phyloP scores from a whole-genome alignment of 2,329 filamentous ascomycete species.

The Calonectria montana region DNA sequence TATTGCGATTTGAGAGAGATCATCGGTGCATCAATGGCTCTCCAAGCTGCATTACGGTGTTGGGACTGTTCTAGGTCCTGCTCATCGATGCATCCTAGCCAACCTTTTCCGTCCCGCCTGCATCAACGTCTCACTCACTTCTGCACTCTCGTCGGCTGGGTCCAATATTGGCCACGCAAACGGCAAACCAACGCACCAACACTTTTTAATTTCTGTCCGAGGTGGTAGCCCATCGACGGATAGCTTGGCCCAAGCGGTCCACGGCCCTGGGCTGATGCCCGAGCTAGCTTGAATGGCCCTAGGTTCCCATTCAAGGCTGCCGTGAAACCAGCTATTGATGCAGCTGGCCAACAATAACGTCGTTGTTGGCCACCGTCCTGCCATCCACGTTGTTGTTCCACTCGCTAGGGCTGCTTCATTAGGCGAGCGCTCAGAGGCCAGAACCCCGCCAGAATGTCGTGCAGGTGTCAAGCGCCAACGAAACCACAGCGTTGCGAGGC shows the following conservation, averaged over 20 bases:
- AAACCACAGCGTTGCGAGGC: background rate
- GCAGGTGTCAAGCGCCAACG: constrained; percentile 14
- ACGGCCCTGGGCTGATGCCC: constrained; percentile 17
- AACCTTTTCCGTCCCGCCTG: background rate
- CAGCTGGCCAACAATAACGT: constrained; percentile 28
- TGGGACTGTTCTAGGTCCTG: constrained; percentile 3
- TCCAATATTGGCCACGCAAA: background rate
- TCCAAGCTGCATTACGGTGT: constrained; percentile 4
- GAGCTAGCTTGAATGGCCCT: constrained; percentile 22
- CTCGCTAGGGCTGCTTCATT: background rate
- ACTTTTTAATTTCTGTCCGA: constrained; percentile 26
- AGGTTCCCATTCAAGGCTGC: constrained; percentile 25
- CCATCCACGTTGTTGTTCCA: constrained; percentile 2
- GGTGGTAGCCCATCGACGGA: constrained; percentile 19
- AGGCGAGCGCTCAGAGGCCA: background rate
- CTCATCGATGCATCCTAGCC: background rate
- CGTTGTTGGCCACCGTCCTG: constrained; percentile 10
- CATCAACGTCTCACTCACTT: background rate
- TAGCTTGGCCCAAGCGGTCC: constrained; percentile 36
- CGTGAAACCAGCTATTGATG: constrained; percentile 25
- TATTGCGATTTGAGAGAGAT: constrained; percentile 3
- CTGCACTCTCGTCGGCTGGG: background rate
- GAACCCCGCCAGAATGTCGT: constrained; percentile 32
- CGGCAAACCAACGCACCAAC: background rate
- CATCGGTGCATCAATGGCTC: constrained; percentile 8